Evolutionary conservation across 2,329 filamentous ascomycete species (phyloP), one percentile per base, ranked within the genome.

Genomic region (Trichoderma atroviride): DNA sequence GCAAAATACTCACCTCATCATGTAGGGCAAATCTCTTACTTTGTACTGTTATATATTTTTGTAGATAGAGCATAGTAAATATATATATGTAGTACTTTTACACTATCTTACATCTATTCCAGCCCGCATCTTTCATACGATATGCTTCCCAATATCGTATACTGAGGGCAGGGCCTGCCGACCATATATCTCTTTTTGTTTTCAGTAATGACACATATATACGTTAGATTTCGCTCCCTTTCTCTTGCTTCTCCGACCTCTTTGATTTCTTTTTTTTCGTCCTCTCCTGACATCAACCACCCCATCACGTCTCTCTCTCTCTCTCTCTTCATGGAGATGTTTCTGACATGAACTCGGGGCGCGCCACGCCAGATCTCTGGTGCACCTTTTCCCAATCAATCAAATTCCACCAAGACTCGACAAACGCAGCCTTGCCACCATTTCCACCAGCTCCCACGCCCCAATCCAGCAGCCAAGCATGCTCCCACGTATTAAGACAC

Each of bases 401-500:
- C 65, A 84, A 84, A 62, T 92, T 82, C 96, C 96, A 99, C 95
- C 95, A 98, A 53, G 86, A 85, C 78, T 92, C 87, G 65, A 94
- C 84, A 79, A 88, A 99, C 64, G 83, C 81, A 65, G 85, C 83
- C 88, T 97, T 99, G 61, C 93, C 93, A 56, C 84, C 85, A 68
- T 90, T 79, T 5, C 91, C 91, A 52, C 79, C 79, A 1, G 76
- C 79, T 11, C 84, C 84, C 35, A 89, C 78, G 63, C 88, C 88
- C 80, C 92, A 97, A 79, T 98, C 94, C 68, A 88, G 87, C 79
- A 98, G 82, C 88, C 92, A 99, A 10, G 91, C 90, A 81, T 98
- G 96, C 84, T 98, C 91, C 96, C 96, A 99, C 5, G 94, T 97
- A 82, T 94, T 98, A 70, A 98, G 87, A 78, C 95, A 97, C 75